Base-by-base conservation (phyloP, 257 asterid species). In the Solanum infundibuliforme region DNA sequence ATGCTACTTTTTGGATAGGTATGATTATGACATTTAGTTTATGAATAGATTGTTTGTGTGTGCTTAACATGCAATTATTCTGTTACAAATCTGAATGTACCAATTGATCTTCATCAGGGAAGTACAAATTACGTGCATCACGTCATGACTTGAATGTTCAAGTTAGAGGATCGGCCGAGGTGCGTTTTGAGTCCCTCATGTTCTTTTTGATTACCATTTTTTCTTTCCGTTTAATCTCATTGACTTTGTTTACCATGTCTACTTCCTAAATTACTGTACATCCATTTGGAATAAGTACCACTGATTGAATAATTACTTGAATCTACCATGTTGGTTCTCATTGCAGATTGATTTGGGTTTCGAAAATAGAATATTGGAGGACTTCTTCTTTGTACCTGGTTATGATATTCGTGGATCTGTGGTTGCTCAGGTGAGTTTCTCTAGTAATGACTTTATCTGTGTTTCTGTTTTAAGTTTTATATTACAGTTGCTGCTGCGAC, bases 391-490 rank as follows among this genome's bases (percentile, higher is more conserved):
- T 90, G 93, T 92, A 87, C 91, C 96, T 66, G 98, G 98, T 84
- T 95, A 94, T 88, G 98, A 95, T 90, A 94, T 95, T 88, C 94
- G 93, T 83, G 99, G 98, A 87, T 86, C 90, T 93, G 99, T 96
- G 89, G 98, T 92, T 89, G 96, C 99, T 87, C 98, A 96, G 99
- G 99, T 95, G 91, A 83, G 55, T 75, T 90, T 87, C 84, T 91
- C 41, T 82, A 29, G 31, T 82, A 82, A 82, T 48, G 69, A 46
- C 41, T 48, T 20, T 68, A 16, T 46, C 12, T 46, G 11, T 48
- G 69, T 48, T 31, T 48, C 10, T 48, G 29, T 21, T 18, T 29
- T 82, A 48, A 29, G 69, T 82, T 81, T 82, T 46, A 29, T 81
- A 48, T 48, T 48, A 29, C 29, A 31, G 43, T 48, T 82, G 85